Base-by-base conservation (phyloP, 305 asterid species). In the Fraxinus floribunda region DNA sequence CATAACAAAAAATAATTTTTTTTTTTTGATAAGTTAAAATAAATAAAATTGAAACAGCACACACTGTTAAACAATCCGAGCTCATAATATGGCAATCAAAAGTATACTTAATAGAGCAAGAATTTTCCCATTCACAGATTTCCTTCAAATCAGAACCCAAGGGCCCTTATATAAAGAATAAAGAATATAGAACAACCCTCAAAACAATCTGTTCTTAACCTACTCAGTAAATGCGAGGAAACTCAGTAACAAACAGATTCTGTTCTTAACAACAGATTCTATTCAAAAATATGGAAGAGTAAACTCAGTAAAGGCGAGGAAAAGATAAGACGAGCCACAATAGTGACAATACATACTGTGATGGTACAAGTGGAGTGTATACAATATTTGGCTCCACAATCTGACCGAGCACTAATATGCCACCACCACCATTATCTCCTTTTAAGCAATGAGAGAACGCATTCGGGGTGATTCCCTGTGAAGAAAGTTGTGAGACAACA, bases 301-400 rank as follows among this genome's bases (percentile, higher is more conserved):
- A 22, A 60, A 60, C 30, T 57, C 6, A 26, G 70, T 20, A 20
- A 18, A 26, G 3, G 66, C 0, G 18, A 66, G 36, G 74, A 66
- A 60, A 60, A 60, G 71, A 60, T 20, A 8, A 60, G 71, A 60
- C 10, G 1, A 60, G 5, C 3, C 71, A 20, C 30, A 18, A 55
- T 18, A 7, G 4, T 7, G 29, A 18, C 11, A 62, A 71, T 75
- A 84, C 90, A 6, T 89, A 89, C 93, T 90, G 89, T 83, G 92
- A 90, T 18, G 90, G 91, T 77, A 90, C 91, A 82, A 90, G 91
- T 32, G 93, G 90, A 77, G 90, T 86, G 88, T 90, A 90, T 80
- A 89, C 92, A 10, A 90, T 86, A 84, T 83, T 89, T 77, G 90
- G 93, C 83, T 87, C 91, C 76, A 87, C 84, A n/a, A 86, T 84